These are phyloP conservation scores for Termitomyces sp. DNA, from an alignment of 768 basidiomycete genomes.

Conservation along the genomic window DNA sequence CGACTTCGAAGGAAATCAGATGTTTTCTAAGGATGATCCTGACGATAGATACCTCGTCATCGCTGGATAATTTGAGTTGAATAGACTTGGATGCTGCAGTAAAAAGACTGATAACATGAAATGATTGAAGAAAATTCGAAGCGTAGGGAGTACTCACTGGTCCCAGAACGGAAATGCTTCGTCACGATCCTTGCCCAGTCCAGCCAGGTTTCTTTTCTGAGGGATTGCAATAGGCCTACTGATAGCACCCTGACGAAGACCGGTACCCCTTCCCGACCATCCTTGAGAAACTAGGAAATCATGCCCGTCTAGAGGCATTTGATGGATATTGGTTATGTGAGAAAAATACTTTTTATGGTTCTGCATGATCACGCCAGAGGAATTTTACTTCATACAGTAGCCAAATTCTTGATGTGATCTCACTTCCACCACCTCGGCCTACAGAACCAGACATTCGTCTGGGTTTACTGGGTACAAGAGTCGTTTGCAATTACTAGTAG, in stretches of 20 bases:
- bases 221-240: constrained; percentile 69
- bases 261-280: constrained; percentile 84
- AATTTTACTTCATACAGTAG: neutral
- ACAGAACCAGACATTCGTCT: no score
- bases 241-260: constrained; percentile 80
- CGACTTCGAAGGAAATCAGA: neutral
- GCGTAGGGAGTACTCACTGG: constrained; percentile 55
- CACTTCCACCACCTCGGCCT: no score
- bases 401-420: neutral
- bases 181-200: constrained; percentile 89
- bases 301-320: constrained; percentile 72
- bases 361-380: neutral
- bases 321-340: neutral
- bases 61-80: constrained; percentile 56
- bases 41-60: constrained; percentile 31
- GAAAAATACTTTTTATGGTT: neutral
- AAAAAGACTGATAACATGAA: constrained; percentile 56
- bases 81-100: constrained; percentile 80
- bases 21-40: neutral
- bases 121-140: neutral
- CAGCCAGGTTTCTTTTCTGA: constrained; percentile 81
- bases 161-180: constrained; percentile 99
- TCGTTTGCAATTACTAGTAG: neutral
- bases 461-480: neutral
- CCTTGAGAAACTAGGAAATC: constrained; percentile 75